Evolutionary conservation across 306 rosid species (phyloP).

Genomic region (Cicer judaicum): DNA sequence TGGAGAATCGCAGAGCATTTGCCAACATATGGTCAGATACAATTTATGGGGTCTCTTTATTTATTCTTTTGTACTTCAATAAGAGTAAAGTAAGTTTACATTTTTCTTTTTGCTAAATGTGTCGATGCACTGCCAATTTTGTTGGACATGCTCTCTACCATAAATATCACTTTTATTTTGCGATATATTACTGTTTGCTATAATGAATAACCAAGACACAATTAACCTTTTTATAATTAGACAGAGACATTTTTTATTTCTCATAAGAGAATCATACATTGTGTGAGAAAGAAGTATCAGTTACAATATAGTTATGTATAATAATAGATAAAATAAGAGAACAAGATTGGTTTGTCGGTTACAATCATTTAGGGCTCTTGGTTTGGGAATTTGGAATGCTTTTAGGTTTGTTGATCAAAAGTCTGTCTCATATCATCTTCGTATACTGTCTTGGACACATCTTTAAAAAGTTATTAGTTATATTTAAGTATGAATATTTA

Average conservation of each 20-base stretch:
- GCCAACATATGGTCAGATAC: constrained; percentile 98
- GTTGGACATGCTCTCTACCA: constrained; percentile 29
- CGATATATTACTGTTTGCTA: neutral
- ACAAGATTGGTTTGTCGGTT: no score
- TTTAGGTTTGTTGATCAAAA: no score
- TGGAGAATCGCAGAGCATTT: constrained; percentile 88
- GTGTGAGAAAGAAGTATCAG: neutral
- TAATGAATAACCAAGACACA: neutral
- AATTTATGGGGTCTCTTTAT: constrained; percentile 82
- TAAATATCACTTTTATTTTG: constrained; percentile 25
- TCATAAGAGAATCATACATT: neutral
- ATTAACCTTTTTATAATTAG: neutral
- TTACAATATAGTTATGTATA: no score
- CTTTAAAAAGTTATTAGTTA: no score
- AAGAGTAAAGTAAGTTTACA: constrained; percentile 77
- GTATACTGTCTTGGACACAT: no score
- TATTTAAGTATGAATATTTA: no score
- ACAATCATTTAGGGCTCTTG: no score
- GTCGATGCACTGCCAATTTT: constrained; percentile 31
- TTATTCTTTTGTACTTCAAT: constrained; percentile 88
- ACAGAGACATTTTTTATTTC: neutral
- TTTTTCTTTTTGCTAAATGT: constrained; percentile 34
- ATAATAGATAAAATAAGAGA: no score
- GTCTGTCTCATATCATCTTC: no score
- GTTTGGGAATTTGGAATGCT: no score